These are phyloP conservation scores for Chlamydomonas asymmetrica DNA, from an alignment of 139 green algal genomes.

Conservation along the genomic window DNA sequence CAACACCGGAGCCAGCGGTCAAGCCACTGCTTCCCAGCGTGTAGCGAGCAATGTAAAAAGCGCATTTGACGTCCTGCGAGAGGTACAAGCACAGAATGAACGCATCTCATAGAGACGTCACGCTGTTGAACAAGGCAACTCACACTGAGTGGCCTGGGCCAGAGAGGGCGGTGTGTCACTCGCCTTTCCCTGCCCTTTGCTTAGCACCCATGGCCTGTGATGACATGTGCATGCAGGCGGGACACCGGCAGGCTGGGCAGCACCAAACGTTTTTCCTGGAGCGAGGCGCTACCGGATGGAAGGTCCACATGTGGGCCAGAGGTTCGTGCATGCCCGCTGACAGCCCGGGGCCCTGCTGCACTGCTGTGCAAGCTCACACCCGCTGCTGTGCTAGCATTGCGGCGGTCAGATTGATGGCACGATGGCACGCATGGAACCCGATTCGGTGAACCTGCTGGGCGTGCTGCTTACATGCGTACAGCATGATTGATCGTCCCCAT, in stretches of 20 bases:
- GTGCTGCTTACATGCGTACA: too few species aligned
- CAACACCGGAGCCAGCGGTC: neutral
- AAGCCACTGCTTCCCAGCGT: neutral
- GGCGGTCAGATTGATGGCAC: neutral
- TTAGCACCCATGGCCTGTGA: neutral
- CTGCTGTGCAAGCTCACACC: neutral
- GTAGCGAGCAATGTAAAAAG: neutral
- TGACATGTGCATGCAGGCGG: neutral
- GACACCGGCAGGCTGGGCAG: neutral
- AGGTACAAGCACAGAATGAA: too few species aligned
- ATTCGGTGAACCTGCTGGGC: neutral
- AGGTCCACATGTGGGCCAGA: slow-evolving; percentile 24
- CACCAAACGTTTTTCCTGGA: slow-evolving; percentile 26
- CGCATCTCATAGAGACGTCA: too few species aligned
- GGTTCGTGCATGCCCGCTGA: too few species aligned
- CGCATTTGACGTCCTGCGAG: slow-evolving; percentile 21
- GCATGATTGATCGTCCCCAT: too few species aligned
- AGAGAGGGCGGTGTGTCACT: neutral
- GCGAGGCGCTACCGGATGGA: slow-evolving; percentile 5
- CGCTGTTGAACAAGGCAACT: too few species aligned
- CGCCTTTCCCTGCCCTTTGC: neutral
- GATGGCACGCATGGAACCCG: neutral
- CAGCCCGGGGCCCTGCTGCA: neutral
- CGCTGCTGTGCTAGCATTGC: neutral
- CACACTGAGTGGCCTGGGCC: too few species aligned